Conservation (phyloP, 73 alveolate genomes). For the Paramecium bursaria region DNA sequence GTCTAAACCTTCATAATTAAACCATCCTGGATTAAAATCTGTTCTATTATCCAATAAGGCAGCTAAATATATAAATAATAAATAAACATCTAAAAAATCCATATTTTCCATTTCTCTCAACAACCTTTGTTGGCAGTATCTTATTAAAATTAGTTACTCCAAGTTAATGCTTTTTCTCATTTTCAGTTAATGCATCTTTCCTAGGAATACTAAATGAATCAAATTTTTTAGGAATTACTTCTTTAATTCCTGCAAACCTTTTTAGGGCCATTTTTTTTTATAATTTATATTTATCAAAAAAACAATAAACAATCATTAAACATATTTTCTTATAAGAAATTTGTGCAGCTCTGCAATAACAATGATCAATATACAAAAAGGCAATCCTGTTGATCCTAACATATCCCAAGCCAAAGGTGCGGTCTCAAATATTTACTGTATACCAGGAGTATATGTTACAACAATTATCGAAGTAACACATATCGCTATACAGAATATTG, state of each 20-base stretch:
- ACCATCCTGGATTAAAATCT: conserved; percentile 2
- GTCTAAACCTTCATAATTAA: no score
- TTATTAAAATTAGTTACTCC: conserved; percentile 40
- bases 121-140: not conserved
- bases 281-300: not conserved
- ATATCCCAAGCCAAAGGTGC: conserved; percentile 40
- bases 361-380: conserved; percentile 32
- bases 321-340: not conserved
- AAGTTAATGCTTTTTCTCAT: not conserved
- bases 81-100: conserved; percentile 54
- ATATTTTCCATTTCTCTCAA: conserved; percentile 11
- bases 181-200: not conserved
- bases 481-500: conserved; percentile 21
- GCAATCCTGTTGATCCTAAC: conserved; percentile 50
- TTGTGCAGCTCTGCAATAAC: not conserved
- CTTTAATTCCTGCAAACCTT: conserved; percentile 17
- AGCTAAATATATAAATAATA: not conserved
- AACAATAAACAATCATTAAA: no score
- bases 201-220: conserved; percentile 17
- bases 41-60: conserved; percentile 35
- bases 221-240: conserved; percentile 15
- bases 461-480: not conserved
- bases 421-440: conserved; percentile 35
- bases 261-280: conserved; percentile 29
- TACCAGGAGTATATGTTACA: conserved; percentile 38